Evolutionary conservation across 2,329 filamentous ascomycete species (phyloP).

Genomic region (Diaporthe citrichinensis): DNA sequence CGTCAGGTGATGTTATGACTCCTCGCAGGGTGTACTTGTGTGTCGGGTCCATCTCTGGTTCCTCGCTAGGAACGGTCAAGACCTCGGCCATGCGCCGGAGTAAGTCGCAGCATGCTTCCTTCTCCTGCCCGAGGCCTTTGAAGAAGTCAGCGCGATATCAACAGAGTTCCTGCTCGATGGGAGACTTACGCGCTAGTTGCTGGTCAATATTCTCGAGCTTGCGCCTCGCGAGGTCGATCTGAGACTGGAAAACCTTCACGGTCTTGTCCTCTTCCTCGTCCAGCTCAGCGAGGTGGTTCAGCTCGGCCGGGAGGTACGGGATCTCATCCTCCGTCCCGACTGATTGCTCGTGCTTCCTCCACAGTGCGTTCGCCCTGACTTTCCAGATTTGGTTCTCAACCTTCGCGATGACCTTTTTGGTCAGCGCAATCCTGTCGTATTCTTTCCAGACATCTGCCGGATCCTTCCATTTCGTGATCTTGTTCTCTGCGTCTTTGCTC

Average conservation of each 20-base stretch:
- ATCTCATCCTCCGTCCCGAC: constrained; percentile 40
- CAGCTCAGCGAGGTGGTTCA: constrained; percentile 42
- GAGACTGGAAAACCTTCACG: constrained; percentile 41
- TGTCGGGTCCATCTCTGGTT: constrained; percentile 46
- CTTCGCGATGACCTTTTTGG: constrained; percentile 43
- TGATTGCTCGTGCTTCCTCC: constrained; percentile 44
- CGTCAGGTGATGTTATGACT: constrained; percentile 46
- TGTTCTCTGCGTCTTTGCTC: constrained; percentile 28
- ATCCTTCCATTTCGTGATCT: constrained; percentile 40
- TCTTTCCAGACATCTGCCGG: constrained; percentile 14
- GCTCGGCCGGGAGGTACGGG: constrained; percentile 44
- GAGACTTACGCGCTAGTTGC: constrained; percentile 39
- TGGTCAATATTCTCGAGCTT: constrained; percentile 40
- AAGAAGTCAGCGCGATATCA: constrained; percentile 20
- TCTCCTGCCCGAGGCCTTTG: constrained; percentile 34
- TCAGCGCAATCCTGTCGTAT: constrained; percentile 41
- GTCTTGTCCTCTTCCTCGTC: constrained; percentile 42
- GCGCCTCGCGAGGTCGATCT: constrained; percentile 43
- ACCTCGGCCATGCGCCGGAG: constrained; percentile 34
- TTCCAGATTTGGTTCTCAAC: constrained; percentile 44
- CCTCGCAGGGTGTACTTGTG: constrained; percentile 51
- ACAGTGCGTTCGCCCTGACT: constrained; percentile 41
- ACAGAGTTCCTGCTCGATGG: background rate
- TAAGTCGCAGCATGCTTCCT: constrained; percentile 35
- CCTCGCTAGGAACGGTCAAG: constrained; percentile 37